Evolutionary conservation across 1,284 basidiomycete species (phyloP).

Genomic region (Apiotrichum gamsii): DNA sequence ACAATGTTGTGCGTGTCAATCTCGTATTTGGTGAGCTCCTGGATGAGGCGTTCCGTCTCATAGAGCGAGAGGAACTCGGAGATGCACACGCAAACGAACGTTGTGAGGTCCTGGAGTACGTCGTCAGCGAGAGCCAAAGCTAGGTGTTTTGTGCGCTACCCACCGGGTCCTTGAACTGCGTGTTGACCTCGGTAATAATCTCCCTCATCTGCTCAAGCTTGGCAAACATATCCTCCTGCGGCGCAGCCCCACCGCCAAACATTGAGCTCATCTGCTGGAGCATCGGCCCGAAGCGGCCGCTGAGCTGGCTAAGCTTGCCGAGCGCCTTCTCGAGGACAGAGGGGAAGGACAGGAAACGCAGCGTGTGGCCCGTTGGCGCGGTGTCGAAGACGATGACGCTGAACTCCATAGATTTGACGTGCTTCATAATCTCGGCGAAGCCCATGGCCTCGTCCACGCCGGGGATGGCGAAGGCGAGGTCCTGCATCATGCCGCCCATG

Average conservation of each 20-base stretch:
- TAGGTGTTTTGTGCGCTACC: conserved; percentile 45
- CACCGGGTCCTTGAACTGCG: conserved; percentile 97
- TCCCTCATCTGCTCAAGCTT: conserved; percentile 96
- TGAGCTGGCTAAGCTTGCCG: conserved; percentile 85
- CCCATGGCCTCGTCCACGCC: conserved; percentile 99
- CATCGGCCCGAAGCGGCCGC: conserved; percentile 94
- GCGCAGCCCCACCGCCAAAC: conserved; percentile 69
- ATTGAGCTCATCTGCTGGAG: conserved; percentile 92
- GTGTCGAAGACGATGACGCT: conserved; percentile 99
- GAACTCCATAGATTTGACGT: conserved; percentile 99
- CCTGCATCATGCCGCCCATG: conserved; percentile 99
- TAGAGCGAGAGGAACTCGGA: conserved; percentile 97
- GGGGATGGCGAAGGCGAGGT: conserved; percentile 96
- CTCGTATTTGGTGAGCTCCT: conserved; percentile 91
- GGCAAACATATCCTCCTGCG: conserved; percentile 95
- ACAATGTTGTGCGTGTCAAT: conserved; percentile 99
- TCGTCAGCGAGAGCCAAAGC: conserved; percentile 5
- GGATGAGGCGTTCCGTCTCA: conserved; percentile 95
- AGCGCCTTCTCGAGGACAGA: conserved; percentile 95
- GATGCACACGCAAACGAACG: conserved; percentile 97
- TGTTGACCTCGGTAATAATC: conserved; percentile 97
- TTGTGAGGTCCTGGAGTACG: conserved; percentile 76
- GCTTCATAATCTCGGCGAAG: conserved; percentile 99
- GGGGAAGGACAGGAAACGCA: conserved; percentile 97
- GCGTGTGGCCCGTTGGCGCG: conserved; percentile 94